Base-by-base conservation (phyloP, 768 basidiomycete genomes). In the Amanita subjunquillea region DNA sequence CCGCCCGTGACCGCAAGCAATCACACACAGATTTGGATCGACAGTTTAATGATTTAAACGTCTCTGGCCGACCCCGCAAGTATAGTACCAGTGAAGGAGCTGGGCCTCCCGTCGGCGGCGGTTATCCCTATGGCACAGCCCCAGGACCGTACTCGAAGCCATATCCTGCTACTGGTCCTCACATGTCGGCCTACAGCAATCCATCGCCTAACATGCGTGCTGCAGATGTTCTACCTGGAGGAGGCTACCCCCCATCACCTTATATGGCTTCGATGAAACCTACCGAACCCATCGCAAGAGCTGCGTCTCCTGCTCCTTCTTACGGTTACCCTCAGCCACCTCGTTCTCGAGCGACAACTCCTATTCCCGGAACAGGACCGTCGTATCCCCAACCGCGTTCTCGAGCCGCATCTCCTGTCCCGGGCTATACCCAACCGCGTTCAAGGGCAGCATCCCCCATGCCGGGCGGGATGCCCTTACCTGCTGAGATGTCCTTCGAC, bases 361-460 rank as follows among this genome's bases (percentile, higher is more conserved):
- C 83, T 5, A 77, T 76, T 63, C 78, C 76, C n/a, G 74, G 76
- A 71, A 49, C 66, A 67, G n/a, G 67, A 70, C 25, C 70, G 70
- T 6, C 67, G 72, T 10, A 67, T 67, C 58, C 69, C 71, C 3
- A 68, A 71, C 25, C 51, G 52, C 41, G 53, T 53, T 34, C 58
- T 62, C 32, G 57, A 54, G 43, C 55, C 58, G 43, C 57, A 48
- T 50, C 48, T 17, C 48, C 48, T 29, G 27, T 50, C 15, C 48
- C 48, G 15, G 48, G 36, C 29, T 50, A 39, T 27, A 9, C 6
- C 2, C 44, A 29, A 51, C 63, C 53, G 55, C 65, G 58, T 44
- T 72, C 71, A 22, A 71, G 81, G 49, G 75, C 77, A 2, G 64
- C 77, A 25, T 78, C 78, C 20, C 80, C 83, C 8, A 77, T 76